Conservation (phyloP, 176 grass and related monocot species). For the Pontederia crassipes region DNA sequence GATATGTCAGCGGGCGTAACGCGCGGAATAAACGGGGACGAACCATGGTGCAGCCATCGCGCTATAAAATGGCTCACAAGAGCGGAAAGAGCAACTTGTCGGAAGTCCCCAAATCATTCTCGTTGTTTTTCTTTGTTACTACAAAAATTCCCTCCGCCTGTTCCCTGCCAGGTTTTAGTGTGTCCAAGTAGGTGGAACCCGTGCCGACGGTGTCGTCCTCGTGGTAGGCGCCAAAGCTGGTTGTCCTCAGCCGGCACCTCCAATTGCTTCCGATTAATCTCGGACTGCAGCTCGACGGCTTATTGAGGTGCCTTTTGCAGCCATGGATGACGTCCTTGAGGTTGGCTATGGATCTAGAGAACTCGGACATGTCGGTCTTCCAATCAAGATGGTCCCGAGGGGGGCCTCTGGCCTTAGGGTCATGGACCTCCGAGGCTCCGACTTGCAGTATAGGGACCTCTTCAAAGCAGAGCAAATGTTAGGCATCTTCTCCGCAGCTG, state of each 20-base stretch:
- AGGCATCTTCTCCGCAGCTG: slow-evolving; percentile 24
- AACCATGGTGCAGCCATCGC: no score
- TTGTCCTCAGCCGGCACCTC: slow-evolving; percentile 25
- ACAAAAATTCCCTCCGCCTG: neutral
- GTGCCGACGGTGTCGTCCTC: slow-evolving; percentile 8
- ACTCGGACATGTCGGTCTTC: slow-evolving; percentile 44
- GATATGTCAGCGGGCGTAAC: no score
- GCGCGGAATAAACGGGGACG: no score
- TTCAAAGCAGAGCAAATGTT: slow-evolving; percentile 77
- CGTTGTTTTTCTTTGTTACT: no score
- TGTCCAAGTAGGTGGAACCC: slow-evolving; percentile 9
- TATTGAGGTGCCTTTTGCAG: slow-evolving; percentile 64
- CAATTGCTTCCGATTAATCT: slow-evolving; percentile 64
- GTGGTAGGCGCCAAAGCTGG: slow-evolving; percentile 14
- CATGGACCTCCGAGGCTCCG: slow-evolving; percentile 65
- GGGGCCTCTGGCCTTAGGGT: slow-evolving; percentile 42
- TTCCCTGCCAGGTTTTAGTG: slow-evolving; percentile 13
- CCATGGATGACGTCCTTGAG: slow-evolving; percentile 86
- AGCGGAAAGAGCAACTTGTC: no score
- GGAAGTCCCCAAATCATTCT: no score
- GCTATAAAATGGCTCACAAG: no score
- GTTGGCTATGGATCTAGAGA: slow-evolving; percentile 75
- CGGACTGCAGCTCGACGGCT: no score
- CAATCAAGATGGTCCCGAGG: slow-evolving; percentile 48
- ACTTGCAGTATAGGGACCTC: slow-evolving; percentile 84